Evolutionary conservation across 106 monocot genomes (phyloP), one percentile per base, ranked within the genome.

Genomic region (Vanilla planifolia): DNA sequence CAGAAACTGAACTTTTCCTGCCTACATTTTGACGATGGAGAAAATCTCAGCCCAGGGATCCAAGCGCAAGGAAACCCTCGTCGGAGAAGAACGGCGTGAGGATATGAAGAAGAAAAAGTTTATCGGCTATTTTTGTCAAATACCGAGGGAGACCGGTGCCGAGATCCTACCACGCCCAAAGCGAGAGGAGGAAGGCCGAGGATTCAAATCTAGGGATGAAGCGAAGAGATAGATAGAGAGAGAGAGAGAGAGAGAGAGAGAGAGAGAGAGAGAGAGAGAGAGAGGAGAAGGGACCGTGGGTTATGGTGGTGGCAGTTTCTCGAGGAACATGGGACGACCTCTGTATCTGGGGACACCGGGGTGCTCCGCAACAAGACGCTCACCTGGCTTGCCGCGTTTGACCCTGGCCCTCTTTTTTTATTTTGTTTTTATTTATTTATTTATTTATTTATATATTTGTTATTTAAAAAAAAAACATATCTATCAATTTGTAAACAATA

Each of bases 261-360:
- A 7, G 29, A n/a, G n/a, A 40, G 35, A 30, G 25, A 44, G 30
- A 19, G 30, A 58, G 67, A 5, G 29, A 34, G 23, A 42, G 56
- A 11, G 35, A 32, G 28, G 30, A 23, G 26, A 41, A 58, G 52
- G 33, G 6, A 33, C 45, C 40, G 63, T 44, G 28, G 48, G 37
- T 8, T 13, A 37, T 22, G 25, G 32, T 11, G 37, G 7, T 59
- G 72, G 59, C 48, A 22, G 65, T 65, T 65, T 59, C 19, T 39
- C 1, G 65, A 56, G 30, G 64, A 72, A 73, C 65, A 50, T 73
- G 73, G 66, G 73, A 73, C 17, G 45, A 56, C 36, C 23, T 39
- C 72, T 20, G 29, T 62, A 17, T 53, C 41, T 9, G 71, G 28
- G 48, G 50, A 46, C 71, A 71, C 25, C n/a, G 45, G 3, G 25